Base-by-base conservation (phyloP, 192 early-diverging fungal genomes). In the Coemansia sp. region DNA sequence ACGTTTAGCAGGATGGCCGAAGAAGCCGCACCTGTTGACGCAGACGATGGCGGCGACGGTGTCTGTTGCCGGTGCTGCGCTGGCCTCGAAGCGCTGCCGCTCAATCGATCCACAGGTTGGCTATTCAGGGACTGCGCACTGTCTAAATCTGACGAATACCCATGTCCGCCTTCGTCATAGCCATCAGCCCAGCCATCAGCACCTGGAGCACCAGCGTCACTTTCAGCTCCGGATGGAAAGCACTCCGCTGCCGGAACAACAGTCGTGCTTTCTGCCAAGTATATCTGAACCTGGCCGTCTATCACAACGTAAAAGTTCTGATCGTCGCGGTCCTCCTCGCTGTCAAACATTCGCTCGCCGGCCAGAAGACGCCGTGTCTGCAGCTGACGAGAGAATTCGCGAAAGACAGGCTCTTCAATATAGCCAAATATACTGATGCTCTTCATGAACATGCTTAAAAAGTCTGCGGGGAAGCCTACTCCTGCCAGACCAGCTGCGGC, bases 401-500 rank as follows among this genome's bases (percentile, higher is more conserved):
- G 93, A 75, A 99, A 96, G 11, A 99, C 95, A 1, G 93, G 93
- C 66, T 94, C 86, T 57, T 99, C 98, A 14, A 99, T 87, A 73
- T 97, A 98, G 0, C 96, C 96, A 88, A 99, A 98, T 9, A 97
- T 92, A 76, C 94, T 94, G 78, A 96, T 97, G 61, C 81, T 83
- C 69, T 83, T 78, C 81, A 83, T 78, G 62, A 83, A 83, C 81
- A 83, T 83, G 64, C 59, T 77, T n/a, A 83, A 73, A 58, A 83
- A 77, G 38, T 83, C 76, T 11, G 75, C 73, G 24, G 81, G 81
- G 48, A 83, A 83, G 21, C 76, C 81, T 11, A 65, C 41, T 4
- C 66, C 70, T 1, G 60, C 52, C 41, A 12, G 51, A 35, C 30
- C 9, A 10, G 44, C 39, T 8, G 64, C 51, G 18, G 48, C n/a